Percentiles rank a stretch among this genome's conserved stretches.
These are phyloP conservation scores for Solanum hybrid DNA, from an alignment of 305 asterid genomes.

Conservation along the genomic window DNA sequence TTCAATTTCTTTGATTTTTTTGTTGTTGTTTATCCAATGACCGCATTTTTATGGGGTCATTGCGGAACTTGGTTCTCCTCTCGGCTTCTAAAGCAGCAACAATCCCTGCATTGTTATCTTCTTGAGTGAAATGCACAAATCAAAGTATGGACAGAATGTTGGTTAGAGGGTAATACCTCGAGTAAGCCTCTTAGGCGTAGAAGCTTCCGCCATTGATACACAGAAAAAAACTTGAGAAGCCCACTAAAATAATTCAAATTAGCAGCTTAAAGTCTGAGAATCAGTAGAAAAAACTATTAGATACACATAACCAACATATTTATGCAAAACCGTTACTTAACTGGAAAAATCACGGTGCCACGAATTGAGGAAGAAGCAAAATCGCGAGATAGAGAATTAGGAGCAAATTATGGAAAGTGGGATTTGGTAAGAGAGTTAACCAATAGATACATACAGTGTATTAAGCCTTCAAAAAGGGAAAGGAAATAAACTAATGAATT, in stretches of 20 bases:
- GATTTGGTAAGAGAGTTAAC: background rate
- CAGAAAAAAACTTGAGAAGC: background rate
- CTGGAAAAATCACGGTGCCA: too few species aligned
- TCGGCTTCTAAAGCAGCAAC: background rate
- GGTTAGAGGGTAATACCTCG: background rate
- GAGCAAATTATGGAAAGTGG: background rate
- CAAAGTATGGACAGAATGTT: background rate
- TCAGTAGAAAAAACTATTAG: background rate
- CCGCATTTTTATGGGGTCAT: background rate
- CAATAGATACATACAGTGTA: background rate
- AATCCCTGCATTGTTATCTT: background rate
- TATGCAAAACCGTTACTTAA: too few species aligned
- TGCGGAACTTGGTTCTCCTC: background rate
- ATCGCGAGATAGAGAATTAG: background rate
- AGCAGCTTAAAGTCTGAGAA: background rate
- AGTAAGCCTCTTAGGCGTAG: background rate
- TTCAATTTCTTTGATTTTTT: background rate
- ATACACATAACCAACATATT: background rate
- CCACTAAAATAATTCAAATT: background rate
- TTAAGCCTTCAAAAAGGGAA: background rate
- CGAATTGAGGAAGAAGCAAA: background rate
- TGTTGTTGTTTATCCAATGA: background rate
- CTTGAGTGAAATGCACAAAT: background rate
- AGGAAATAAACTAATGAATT: background rate
- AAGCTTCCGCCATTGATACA: background rate